phyloP scores from a whole-genome alignment of 345 rosid species.

The Acer negundo region DNA sequence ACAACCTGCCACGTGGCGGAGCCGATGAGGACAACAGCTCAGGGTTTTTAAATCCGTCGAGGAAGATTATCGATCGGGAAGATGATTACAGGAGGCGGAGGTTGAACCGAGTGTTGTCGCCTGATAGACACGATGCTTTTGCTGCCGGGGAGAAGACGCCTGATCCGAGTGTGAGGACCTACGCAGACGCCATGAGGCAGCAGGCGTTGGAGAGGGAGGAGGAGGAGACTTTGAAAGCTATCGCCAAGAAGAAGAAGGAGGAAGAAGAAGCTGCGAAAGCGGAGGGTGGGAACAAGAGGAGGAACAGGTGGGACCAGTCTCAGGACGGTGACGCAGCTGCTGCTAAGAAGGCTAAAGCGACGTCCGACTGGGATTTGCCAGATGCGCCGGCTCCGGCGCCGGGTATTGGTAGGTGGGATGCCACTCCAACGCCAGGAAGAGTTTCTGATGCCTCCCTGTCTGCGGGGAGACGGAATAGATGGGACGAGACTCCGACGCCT shows the following conservation, averaged over 20 bases:
- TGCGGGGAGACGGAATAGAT: conserved; percentile 77
- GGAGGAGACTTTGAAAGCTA: conserved; percentile 57
- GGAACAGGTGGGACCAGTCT: conserved; percentile 91
- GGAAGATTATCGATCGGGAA: conserved; percentile 84
- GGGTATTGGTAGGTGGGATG: conserved; percentile 92
- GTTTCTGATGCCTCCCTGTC: conserved; percentile 78
- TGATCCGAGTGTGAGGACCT: conserved; percentile 72
- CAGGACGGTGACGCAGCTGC: conserved; percentile 61
- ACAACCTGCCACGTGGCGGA: conserved; percentile 71
- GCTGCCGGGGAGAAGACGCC: conserved; percentile 95
- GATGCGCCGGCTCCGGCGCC: conserved; percentile 61
- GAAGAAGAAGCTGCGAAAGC: conserved; percentile 73
- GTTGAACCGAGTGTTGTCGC: conserved; percentile 80
- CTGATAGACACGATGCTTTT: conserved; percentile 91
- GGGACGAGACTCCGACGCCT: conserved; percentile 99
- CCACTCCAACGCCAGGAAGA: conserved; percentile 87
- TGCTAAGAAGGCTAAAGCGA: conserved; percentile 64
- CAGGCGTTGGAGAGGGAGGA: conserved; percentile 60
- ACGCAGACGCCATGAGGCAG: conserved; percentile 87
- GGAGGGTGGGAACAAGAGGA: conserved; percentile 59
- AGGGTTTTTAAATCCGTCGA: conserved; percentile 61
- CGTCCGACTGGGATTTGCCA: conserved; percentile 95
- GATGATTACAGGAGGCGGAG: conserved; percentile 90
- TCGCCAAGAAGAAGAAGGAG: conserved; percentile 74
- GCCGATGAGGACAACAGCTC: conserved; percentile 49